Percentiles rank a stretch among this genome's conserved stretches.
phyloP scores from a whole-genome alignment of 2,329 filamentous ascomycete species.

The Camillea tinctor region DNA sequence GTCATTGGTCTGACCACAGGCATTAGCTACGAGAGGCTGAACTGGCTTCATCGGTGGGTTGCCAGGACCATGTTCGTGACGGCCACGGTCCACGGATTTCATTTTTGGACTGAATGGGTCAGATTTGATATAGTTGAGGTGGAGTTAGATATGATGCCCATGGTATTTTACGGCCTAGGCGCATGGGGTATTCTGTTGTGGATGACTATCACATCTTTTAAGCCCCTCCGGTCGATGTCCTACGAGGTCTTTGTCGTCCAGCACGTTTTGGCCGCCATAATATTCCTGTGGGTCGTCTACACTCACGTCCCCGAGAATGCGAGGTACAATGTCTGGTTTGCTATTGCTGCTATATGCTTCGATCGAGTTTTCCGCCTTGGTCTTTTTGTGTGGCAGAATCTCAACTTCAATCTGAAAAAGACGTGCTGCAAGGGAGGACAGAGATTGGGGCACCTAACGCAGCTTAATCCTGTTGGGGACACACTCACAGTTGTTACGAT shows the following conservation, averaged over 20 bases:
- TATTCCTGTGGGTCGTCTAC: slow-evolving; percentile 64
- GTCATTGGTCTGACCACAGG: slow-evolving; percentile 61
- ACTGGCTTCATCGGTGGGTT: slow-evolving; percentile 74
- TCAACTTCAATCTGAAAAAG: slow-evolving; percentile 40
- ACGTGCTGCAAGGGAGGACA: slow-evolving; percentile 47
- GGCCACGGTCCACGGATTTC: slow-evolving; percentile 66
- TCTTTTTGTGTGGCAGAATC: slow-evolving; percentile 52
- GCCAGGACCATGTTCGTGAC: slow-evolving; percentile 68
- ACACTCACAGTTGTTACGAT: slow-evolving; percentile 58
- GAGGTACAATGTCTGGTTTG: slow-evolving; percentile 64
- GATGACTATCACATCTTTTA: slow-evolving; percentile 62
- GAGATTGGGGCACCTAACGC: slow-evolving; percentile 52
- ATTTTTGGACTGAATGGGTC: slow-evolving; percentile 66
- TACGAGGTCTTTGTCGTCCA: slow-evolving; percentile 72
- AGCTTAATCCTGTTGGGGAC: slow-evolving; percentile 47
- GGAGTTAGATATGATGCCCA: slow-evolving; percentile 60
- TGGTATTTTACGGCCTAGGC: slow-evolving; percentile 65
- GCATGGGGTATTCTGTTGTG: slow-evolving; percentile 66
- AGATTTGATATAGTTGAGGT: slow-evolving; percentile 56
- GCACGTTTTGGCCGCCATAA: slow-evolving; percentile 60
- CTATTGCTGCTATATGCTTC: slow-evolving; percentile 60
- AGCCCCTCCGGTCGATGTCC: slow-evolving; percentile 62
- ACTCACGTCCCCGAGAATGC: slow-evolving; percentile 61
- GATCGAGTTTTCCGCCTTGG: slow-evolving; percentile 56
- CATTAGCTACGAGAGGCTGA: slow-evolving; percentile 65